Conservation (phyloP, 169 alveolate species). For the Plasmodium gonderi region DNA sequence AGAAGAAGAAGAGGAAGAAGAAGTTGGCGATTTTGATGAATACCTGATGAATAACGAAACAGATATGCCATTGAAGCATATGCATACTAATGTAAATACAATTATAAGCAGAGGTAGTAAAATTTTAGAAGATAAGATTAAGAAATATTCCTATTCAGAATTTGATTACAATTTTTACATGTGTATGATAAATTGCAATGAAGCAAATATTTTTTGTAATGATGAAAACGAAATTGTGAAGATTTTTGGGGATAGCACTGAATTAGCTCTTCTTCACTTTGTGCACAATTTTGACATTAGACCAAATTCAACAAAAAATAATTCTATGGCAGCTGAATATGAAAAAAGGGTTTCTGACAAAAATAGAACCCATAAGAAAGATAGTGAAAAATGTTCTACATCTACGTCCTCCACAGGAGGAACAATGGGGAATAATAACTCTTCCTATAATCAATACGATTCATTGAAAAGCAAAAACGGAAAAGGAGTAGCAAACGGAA, state of each 20-base stretch:
- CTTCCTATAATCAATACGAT: too few species aligned
- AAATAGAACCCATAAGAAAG: background rate
- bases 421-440: too few species aligned
- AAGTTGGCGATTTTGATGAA: background rate
- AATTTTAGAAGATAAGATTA: conserved; percentile 66
- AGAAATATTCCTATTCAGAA: conserved; percentile 45
- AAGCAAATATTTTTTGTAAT: conserved; percentile 59
- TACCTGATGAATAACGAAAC: background rate
- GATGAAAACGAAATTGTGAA: conserved; percentile 29
- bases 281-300: conserved; percentile 58
- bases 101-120: conserved; percentile 68
- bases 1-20: background rate
- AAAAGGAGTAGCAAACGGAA: background rate
- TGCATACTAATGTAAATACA: conserved; percentile 43
- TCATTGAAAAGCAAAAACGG: too few species aligned
- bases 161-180: conserved; percentile 49
- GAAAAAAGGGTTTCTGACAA: conserved; percentile 60
- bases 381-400: background rate
- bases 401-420: too few species aligned
- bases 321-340: conserved; percentile 55
- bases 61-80: background rate
- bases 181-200: conserved; percentile 66
- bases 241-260: conserved; percentile 74
- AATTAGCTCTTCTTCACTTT: conserved; percentile 54
- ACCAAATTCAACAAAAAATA: conserved; percentile 18